Percentiles rank a stretch among this genome's conserved stretches.
Evolutionary conservation across 306 rosid genomes (phyloP).

Genomic region (Hylodesmum podocarpum): DNA sequence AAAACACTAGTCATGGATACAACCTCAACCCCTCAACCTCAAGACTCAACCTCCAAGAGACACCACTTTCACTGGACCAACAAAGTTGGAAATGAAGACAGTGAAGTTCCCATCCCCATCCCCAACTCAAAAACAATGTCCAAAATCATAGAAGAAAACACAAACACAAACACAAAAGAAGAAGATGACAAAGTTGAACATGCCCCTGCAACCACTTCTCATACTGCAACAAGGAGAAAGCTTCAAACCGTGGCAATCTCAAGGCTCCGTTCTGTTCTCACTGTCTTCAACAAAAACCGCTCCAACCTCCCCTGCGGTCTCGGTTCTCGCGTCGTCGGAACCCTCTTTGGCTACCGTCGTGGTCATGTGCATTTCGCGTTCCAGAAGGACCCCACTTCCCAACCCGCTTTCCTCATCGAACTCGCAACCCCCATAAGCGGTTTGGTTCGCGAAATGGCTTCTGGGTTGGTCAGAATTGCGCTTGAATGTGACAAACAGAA

Average conservation of each 20-base stretch:
- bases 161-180: slow-evolving; percentile 9
- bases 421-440: slow-evolving; percentile 92
- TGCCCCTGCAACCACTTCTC: slow-evolving; percentile 21
- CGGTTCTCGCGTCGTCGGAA: slow-evolving; percentile 79
- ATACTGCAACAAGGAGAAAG: slow-evolving; percentile 48
- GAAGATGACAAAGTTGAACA: slow-evolving; percentile 2
- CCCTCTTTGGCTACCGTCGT: slow-evolving; percentile 86
- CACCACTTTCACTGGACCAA: slow-evolving; percentile 99
- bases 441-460: slow-evolving; percentile 96
- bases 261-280: slow-evolving; percentile 75
- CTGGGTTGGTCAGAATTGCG: slow-evolving; percentile 94
- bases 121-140: slow-evolving; percentile 52
- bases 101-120: slow-evolving; percentile 33
- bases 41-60: slow-evolving; percentile 80
- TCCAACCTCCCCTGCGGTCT: slow-evolving; percentile 57
- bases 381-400: slow-evolving; percentile 73
- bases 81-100: slow-evolving; percentile 78
- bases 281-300: slow-evolving; percentile 68
- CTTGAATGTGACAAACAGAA: slow-evolving; percentile 80
- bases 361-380: slow-evolving; percentile 94
- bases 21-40: slow-evolving; percentile 24
- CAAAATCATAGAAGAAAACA: slow-evolving; percentile 31
- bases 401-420: slow-evolving; percentile 86
- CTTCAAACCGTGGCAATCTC: slow-evolving; percentile 71
- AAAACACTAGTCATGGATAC: slow-evolving; percentile 42